Evolutionary conservation across 2,329 filamentous ascomycete genomes (phyloP).

Genomic region (Diplodia sapinea): DNA sequence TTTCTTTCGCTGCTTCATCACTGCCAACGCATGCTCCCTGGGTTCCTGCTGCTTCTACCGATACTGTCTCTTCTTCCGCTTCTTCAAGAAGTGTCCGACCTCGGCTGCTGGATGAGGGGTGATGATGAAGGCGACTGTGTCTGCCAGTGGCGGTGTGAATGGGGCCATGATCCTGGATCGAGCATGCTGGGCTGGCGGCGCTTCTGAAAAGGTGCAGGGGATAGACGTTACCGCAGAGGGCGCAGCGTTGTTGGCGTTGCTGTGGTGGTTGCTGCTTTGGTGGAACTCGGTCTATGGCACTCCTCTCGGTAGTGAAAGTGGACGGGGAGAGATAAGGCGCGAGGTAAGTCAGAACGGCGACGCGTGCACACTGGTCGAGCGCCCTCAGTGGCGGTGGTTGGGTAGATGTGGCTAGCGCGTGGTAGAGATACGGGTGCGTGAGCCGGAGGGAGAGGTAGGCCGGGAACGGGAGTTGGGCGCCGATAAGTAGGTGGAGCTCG

Average conservation of each 20-base stretch:
- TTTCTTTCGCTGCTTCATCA: not conserved
- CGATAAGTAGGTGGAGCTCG: slow-evolving; percentile 43
- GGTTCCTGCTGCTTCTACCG: too few species aligned
- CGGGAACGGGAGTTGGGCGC: slow-evolving; percentile 45
- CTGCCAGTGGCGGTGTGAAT: not conserved
- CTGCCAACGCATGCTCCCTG: not conserved
- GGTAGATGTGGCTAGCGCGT: slow-evolving; percentile 35
- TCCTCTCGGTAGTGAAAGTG: not conserved
- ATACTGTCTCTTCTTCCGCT: not conserved
- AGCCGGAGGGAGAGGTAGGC: slow-evolving; percentile 49
- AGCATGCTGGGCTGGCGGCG: slow-evolving; percentile 41
- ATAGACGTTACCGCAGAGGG: slow-evolving; percentile 42
- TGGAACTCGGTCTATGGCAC: too few species aligned
- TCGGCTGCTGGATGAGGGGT: not conserved
- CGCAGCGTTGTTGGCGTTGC: slow-evolving; percentile 37
- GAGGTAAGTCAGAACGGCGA: slow-evolving; percentile 42
- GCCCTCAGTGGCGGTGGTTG: slow-evolving; percentile 32
- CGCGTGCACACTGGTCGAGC: slow-evolving; percentile 40
- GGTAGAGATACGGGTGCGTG: slow-evolving; percentile 42
- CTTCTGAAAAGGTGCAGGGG: slow-evolving; percentile 41
- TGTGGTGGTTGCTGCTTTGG: not conserved
- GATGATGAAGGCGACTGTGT: not conserved
- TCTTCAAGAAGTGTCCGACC: not conserved
- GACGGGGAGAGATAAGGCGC: slow-evolving; percentile 26
- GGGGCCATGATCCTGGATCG: not conserved